Conservation (phyloP, 306 rosid genomes). For the Coriaria nepalensis region DNA sequence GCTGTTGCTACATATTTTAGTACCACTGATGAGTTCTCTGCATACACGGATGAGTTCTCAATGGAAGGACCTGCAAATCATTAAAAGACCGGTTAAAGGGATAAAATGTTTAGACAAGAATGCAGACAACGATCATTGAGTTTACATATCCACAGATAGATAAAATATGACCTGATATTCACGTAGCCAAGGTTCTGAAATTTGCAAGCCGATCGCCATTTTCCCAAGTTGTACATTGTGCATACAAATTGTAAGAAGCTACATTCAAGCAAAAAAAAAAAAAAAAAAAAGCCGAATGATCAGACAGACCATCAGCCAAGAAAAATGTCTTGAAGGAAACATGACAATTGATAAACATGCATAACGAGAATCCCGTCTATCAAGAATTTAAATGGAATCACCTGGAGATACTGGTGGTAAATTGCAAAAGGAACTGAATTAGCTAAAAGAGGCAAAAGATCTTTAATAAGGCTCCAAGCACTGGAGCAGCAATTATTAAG, state of each 20-base stretch:
- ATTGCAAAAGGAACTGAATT: constrained; percentile 92
- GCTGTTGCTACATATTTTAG: constrained; percentile 44
- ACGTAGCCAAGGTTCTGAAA: constrained; percentile 96
- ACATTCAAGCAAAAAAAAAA: constrained; percentile 10
- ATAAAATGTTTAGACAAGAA: neutral
- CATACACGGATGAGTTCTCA: constrained; percentile 88
- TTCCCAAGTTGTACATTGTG: constrained; percentile 67
- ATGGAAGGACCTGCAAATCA: constrained; percentile 72
- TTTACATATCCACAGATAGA: neutral
- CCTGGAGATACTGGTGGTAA: constrained; percentile 94
- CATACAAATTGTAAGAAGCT: constrained; percentile 97
- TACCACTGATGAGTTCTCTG: constrained; percentile 88
- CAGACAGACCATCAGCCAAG: neutral
- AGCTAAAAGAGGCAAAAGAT: constrained; percentile 59
- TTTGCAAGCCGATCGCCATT: constrained; percentile 89
- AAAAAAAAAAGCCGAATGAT: neutral
- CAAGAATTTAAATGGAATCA: constrained; percentile 12
- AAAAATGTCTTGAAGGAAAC: neutral
- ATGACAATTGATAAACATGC: neutral
- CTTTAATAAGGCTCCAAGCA: constrained; percentile 49
- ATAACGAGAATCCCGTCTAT: too few relatives aligned
- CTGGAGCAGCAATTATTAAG: constrained; percentile 78
- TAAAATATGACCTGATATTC: constrained; percentile 75
- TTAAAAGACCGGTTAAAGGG: neutral
- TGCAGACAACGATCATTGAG: neutral